Evolutionary conservation across 768 basidiomycete genomes (phyloP).

Genomic region (Kwoniella mangroviensis): DNA sequence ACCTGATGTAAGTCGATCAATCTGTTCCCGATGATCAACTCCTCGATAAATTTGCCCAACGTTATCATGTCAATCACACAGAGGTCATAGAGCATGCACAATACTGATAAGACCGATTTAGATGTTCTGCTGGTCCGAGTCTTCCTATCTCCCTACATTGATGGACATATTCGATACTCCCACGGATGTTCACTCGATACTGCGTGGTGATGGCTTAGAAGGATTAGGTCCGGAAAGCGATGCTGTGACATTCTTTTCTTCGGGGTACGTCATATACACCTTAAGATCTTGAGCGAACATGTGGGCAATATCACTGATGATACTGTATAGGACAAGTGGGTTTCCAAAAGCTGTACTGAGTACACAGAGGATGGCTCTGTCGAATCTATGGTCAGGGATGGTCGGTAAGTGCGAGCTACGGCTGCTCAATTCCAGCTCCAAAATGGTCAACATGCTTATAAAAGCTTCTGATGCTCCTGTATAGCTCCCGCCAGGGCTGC

Average conservation of each 20-base stretch:
- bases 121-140: conserved; percentile 29
- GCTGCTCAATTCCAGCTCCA: no score
- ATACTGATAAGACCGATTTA: not conserved
- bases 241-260: conserved; percentile 52
- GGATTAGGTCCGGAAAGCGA: conserved; percentile 43
- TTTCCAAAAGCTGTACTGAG: conserved; percentile 51
- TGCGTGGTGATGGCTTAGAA: conserved; percentile 21
- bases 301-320: not conserved
- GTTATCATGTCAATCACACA: no score
- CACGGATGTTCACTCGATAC: conserved; percentile 1
- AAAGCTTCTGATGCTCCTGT: not conserved
- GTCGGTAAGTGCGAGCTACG: conserved; percentile 40
- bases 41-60: no score
- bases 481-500: conserved; percentile 49
- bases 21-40: not conserved
- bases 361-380: conserved; percentile 50
- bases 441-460: no score
- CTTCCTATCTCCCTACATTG: conserved; percentile 1
- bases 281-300: not conserved
- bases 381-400: conserved; percentile 49
- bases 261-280: conserved; percentile 34
- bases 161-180: conserved; percentile 17
- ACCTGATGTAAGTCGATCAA: conserved; percentile 22
- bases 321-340: conserved; percentile 41
- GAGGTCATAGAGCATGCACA: no score